phyloP scores from a whole-genome alignment of 768 basidiomycete species.

The Lenzites betulinus region DNA sequence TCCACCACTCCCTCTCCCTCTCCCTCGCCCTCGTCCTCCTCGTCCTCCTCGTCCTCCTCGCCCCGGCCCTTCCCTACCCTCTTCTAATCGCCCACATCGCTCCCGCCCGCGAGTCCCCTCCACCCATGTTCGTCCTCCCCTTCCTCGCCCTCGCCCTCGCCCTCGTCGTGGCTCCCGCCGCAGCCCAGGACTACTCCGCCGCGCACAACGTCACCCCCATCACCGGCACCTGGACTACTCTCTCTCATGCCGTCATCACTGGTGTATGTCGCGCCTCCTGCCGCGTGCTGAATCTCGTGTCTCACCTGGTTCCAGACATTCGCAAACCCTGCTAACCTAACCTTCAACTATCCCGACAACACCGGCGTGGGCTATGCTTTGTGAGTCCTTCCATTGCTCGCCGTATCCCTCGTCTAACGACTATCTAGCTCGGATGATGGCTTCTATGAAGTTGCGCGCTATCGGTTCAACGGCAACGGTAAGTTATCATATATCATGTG shows the following conservation, averaged over 20 bases:
- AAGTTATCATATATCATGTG: slow-evolving; percentile 21
- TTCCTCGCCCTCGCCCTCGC: slow-evolving; percentile 32
- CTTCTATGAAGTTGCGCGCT: slow-evolving; percentile 88
- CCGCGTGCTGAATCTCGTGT: not conserved
- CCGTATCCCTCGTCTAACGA: not conserved
- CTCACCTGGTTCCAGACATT: slow-evolving; percentile 57
- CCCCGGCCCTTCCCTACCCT: slow-evolving; percentile 23
- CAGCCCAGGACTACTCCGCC: slow-evolving; percentile 42
- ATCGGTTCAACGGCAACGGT: slow-evolving; percentile 90
- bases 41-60: slow-evolving; percentile 15
- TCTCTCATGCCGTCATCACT: slow-evolving; percentile 72
- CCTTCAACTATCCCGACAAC: slow-evolving; percentile 82
- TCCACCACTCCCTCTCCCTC: slow-evolving; percentile 23
- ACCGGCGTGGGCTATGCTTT: slow-evolving; percentile 91
- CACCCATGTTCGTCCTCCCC: slow-evolving; percentile 18
- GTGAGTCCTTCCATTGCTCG: slow-evolving; percentile 48
- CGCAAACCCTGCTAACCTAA: slow-evolving; percentile 77
- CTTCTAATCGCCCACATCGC: slow-evolving; percentile 21
- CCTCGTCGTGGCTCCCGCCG: slow-evolving; percentile 32
- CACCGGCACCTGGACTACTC: slow-evolving; percentile 85
- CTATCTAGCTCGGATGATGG: slow-evolving; percentile 61
- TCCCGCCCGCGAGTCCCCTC: slow-evolving; percentile 5
- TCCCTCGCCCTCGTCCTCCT: slow-evolving; percentile 14
- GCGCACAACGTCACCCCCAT: slow-evolving; percentile 71
- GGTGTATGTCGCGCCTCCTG: slow-evolving; percentile 58